These are phyloP conservation scores for Rosa persica DNA, from an alignment of 306 rosid species.

Conservation along the genomic window DNA sequence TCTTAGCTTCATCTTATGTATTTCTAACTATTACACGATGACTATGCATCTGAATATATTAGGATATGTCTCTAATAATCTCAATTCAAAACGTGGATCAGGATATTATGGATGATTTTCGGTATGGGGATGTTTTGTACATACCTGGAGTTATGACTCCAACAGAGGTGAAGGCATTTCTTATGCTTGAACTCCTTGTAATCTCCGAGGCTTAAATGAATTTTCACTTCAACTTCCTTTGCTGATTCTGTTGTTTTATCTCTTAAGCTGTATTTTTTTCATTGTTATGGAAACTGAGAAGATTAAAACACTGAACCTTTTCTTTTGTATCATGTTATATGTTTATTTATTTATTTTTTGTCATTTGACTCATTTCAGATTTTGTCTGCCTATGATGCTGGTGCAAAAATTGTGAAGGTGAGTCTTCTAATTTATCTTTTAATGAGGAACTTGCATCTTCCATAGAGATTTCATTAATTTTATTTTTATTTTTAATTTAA, in stretches of 20 bases:
- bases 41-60: slow-evolving; percentile 4
- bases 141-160: slow-evolving; percentile 97
- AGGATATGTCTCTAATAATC: background rate
- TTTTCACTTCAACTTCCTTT: slow-evolving; percentile 6
- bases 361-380: slow-evolving; percentile 40
- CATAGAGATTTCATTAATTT: background rate
- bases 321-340: background rate
- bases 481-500: background rate
- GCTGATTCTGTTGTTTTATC: slow-evolving; percentile 13
- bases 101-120: slow-evolving; percentile 59
- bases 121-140: slow-evolving; percentile 53
- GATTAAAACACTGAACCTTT: background rate
- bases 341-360: background rate
- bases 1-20: background rate
- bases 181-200: background rate
- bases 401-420: slow-evolving; percentile 85
- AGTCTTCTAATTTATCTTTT: slow-evolving; percentile 25
- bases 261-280: background rate
- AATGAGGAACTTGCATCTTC: slow-evolving; percentile 1
- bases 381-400: slow-evolving; percentile 61
- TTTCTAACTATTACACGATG: slow-evolving; percentile 1
- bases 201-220: slow-evolving; percentile 6
- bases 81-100: slow-evolving; percentile 28
- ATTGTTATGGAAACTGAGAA: background rate
- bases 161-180: slow-evolving; percentile 70